Evolutionary conservation across 2,329 filamentous ascomycete species (phyloP).

Genomic region (Berkeleyomyces rouxiae): DNA sequence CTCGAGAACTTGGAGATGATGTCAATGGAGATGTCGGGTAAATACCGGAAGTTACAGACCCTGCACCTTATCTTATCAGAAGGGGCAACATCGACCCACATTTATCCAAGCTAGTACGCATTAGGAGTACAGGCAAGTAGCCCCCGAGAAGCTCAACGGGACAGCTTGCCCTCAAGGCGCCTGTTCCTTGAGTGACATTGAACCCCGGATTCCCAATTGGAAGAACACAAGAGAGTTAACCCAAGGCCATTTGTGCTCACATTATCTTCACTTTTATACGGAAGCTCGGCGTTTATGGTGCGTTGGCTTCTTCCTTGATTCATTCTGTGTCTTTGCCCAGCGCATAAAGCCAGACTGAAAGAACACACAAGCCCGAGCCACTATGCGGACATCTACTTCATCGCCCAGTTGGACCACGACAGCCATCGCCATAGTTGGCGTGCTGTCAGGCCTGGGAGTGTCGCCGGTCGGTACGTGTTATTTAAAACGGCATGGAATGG

Average conservation of each 20-base stretch:
- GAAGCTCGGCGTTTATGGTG: background rate
- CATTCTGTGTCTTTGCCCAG: background rate
- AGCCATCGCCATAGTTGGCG: slow-evolving; percentile 7
- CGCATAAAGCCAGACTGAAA: background rate
- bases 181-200: background rate
- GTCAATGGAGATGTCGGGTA: background rate
- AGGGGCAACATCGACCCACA: background rate
- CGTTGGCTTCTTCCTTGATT: background rate
- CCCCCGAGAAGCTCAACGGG: slow-evolving; percentile 10
- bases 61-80: background rate
- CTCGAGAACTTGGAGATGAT: background rate
- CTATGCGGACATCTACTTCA: slow-evolving; percentile 10
- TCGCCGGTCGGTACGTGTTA: slow-evolving; percentile 12
- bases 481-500: background rate
- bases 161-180: slow-evolving; percentile 9
- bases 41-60: background rate
- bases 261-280: background rate
- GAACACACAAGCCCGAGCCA: slow-evolving; percentile 6
- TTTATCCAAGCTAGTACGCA: background rate
- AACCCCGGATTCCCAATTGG: background rate
- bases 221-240: background rate
- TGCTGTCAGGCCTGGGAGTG: slow-evolving; percentile 7
- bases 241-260: background rate
- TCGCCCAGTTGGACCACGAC: slow-evolving; percentile 8
- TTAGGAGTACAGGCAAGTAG: background rate